phyloP scores from a whole-genome alignment of 2,329 filamentous ascomycete species.

The Claviceps cyperi region DNA sequence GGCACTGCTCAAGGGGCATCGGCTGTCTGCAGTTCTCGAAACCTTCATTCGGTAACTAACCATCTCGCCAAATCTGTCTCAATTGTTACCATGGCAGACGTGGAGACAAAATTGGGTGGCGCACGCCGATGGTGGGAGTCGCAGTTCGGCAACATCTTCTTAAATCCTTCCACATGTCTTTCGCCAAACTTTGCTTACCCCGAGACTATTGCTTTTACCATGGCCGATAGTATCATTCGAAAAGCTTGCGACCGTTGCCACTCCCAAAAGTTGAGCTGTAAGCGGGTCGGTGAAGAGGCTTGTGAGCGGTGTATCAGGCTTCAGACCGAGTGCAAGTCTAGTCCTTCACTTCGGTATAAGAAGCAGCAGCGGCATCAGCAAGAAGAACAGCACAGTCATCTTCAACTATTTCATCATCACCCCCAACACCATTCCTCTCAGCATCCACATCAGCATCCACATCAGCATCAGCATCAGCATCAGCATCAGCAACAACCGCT shows the following conservation, averaged over 20 bases:
- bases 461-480: conserved; percentile 13
- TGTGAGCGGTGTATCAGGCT: conserved; percentile 29
- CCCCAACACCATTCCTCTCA: conserved; percentile 13
- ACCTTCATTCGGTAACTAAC: conserved; percentile 6
- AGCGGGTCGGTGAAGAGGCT: conserved; percentile 23
- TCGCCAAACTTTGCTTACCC: conserved; percentile 9
- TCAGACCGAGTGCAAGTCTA: conserved; percentile 28
- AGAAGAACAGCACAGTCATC: conserved; percentile 5
- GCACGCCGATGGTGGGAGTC: conserved; percentile 6
- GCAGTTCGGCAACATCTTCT: conserved; percentile 12
- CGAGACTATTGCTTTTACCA: conserved; percentile 17
- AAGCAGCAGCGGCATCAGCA: conserved; percentile 19
- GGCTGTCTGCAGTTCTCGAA: conserved; percentile 7
- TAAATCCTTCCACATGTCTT: conserved; percentile 17
- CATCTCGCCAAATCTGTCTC: conserved; percentile 4
- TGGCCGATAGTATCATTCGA: conserved; percentile 24
- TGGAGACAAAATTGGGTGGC: conserved; percentile 3
- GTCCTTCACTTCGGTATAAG: conserved; percentile 25
- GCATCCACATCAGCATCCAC: conserved; percentile 11
- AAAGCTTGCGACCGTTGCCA: conserved; percentile 34
- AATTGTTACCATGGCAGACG: not conserved
- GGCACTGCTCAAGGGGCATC: not conserved
- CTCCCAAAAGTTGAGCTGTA: conserved; percentile 31
- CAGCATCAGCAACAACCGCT: conserved; percentile 9
- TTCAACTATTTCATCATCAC: too few relatives aligned